Evolutionary conservation across 73 alveolate species (phyloP), one percentile per base, ranked within the genome.

Genomic region (Halteria grandinella): DNA sequence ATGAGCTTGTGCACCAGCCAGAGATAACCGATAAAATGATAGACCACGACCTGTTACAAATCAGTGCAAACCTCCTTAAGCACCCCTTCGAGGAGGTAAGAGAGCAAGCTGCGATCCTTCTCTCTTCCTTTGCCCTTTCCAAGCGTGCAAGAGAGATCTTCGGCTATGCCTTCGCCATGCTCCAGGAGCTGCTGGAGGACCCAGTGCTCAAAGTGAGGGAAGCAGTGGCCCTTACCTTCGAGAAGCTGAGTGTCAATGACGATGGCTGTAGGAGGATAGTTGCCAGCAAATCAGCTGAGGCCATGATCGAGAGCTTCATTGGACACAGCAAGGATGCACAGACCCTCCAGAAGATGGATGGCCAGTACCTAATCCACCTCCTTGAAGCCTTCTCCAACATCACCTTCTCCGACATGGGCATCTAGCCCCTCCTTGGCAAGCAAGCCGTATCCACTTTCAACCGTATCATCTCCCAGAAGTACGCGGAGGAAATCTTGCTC

Each of bases 21-120:
- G 97, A 91, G 44, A 91, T 92, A 31, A 89, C 75, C 73, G 96
- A 91, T 40, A 91, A 76, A 63, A 94, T 94, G 98, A 91, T 94
- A 44, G 86, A 86, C 58, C 75, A 86, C 69, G 84, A 80, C 10
- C 79, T 94, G 29, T 87, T 94, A 10, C 82, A 74, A 33, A 83
- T 85, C 34, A 89, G 95, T 0, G 79, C 94, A 11, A 51, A 73
- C 36, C 85, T 91, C 59, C 84, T 94, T 63, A 37, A 75, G 44
- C 91, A 91, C 69, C 79, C 53, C 41, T 79, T 76, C 52, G 83
- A 84, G 43, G 94, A 75, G 12, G 98, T 91, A 20, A 64, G 98
- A 47, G 86, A 85, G 59, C 90, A 94, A 78, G 91, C 97, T 2
- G 97, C 98, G 0, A 77, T 78, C 39, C 79, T 94, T 33, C 93